phyloP scores from a whole-genome alignment of 768 basidiomycete species.

The Auriculariales sp. region DNA sequence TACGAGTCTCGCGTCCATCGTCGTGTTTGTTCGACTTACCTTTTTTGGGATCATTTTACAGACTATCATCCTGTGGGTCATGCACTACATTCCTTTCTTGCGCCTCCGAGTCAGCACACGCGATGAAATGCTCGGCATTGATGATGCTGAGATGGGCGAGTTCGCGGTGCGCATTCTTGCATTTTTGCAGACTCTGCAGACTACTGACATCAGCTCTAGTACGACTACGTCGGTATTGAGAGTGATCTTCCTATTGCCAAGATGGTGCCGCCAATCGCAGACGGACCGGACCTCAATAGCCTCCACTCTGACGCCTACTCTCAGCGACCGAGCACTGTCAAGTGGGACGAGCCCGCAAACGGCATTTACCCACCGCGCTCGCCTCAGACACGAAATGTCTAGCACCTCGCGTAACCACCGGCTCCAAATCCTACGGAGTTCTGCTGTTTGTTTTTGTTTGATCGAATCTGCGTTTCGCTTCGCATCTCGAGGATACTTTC shows the following conservation, averaged over 20 bases:
- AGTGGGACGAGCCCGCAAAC: background rate
- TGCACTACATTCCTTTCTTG: constrained; percentile 77
- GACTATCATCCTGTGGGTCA: constrained; percentile 71
- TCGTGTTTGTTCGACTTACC: constrained; percentile 36
- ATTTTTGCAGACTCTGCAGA: background rate
- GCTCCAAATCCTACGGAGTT: background rate
- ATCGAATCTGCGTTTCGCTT: background rate
- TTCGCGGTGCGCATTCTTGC: constrained; percentile 24
- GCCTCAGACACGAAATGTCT: background rate
- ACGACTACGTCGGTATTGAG: background rate
- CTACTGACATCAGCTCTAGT: background rate
- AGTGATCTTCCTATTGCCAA: background rate
- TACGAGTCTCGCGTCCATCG: background rate
- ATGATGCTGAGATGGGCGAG: constrained; percentile 57
- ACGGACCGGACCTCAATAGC: too few relatives aligned
- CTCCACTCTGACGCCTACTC: background rate
- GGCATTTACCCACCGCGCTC: background rate
- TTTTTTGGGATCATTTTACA: constrained; percentile 23
- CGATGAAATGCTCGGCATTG: constrained; percentile 19
- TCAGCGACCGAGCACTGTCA: background rate
- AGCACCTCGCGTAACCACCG: background rate
- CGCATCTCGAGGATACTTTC: background rate
- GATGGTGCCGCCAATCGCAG: too few relatives aligned
- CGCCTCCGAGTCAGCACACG: constrained; percentile 41
- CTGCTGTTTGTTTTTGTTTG: background rate